Conservation (phyloP, 257 asterid genomes). For the Solanum chiquidenum region DNA sequence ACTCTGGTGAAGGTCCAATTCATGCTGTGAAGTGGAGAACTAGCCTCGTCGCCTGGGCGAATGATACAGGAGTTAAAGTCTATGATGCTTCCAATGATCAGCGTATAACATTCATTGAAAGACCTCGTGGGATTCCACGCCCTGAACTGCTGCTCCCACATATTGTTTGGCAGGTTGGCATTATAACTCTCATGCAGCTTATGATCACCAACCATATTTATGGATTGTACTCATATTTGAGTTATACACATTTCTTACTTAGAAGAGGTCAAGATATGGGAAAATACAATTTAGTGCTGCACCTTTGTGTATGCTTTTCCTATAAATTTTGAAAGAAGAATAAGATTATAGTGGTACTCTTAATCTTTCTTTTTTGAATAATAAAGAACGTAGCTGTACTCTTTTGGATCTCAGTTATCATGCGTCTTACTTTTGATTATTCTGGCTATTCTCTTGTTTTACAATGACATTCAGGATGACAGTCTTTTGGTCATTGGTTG, state of each 20-base stretch:
- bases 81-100: conserved; percentile 95
- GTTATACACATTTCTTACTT: not conserved
- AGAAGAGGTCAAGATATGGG: not conserved
- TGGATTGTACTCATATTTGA: not conserved
- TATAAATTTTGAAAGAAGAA: not conserved
- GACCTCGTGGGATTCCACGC: conserved; percentile 92
- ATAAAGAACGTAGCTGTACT: not conserved
- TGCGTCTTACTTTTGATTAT: not conserved
- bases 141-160: conserved; percentile 97
- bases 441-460: conserved; percentile 14
- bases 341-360: not conserved
- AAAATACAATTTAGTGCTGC: not conserved
- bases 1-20: conserved; percentile 98
- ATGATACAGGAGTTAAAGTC: conserved; percentile 92
- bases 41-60: conserved; percentile 97
- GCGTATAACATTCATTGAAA: conserved; percentile 82
- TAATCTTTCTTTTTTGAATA: not conserved
- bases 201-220: not conserved
- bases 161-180: conserved; percentile 92
- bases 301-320: not conserved
- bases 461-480: conserved; percentile 64
- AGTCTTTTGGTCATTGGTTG: conserved; percentile 91
- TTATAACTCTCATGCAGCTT: not conserved
- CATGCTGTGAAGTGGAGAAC: conserved; percentile 94
- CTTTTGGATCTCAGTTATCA: not conserved